These are phyloP conservation scores for Colletotrichum incanum DNA, from an alignment of 2,329 filamentous ascomycete species.

Conservation along the genomic window DNA sequence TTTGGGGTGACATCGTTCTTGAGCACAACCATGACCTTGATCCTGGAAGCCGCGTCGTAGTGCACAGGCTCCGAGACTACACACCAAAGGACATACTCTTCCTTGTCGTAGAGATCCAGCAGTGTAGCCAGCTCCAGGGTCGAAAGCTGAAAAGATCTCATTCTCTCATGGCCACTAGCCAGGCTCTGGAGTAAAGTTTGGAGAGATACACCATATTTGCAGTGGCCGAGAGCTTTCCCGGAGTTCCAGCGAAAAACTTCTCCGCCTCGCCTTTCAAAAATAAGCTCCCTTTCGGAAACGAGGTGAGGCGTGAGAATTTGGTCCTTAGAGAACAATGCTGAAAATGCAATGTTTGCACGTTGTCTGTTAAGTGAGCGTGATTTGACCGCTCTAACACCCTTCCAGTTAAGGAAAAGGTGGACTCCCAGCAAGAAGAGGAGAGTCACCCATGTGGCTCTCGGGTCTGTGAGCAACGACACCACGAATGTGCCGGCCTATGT, in stretches of 20 bases:
- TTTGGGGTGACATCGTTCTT: slow-evolving; percentile 27
- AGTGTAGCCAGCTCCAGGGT: slow-evolving; percentile 3
- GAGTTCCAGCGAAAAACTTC: slow-evolving; percentile 35
- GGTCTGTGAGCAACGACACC: slow-evolving; percentile 20
- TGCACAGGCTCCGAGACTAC: not conserved
- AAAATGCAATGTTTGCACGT: slow-evolving; percentile 35
- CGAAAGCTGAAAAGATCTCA: slow-evolving; percentile 24
- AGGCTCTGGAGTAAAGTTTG: slow-evolving; percentile 13
- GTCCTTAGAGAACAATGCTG: slow-evolving; percentile 17
- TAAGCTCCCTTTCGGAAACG: slow-evolving; percentile 23
- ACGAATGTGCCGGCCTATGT: slow-evolving; percentile 21
- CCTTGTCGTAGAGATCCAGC: slow-evolving; percentile 16
- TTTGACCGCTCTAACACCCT: slow-evolving; percentile 35
- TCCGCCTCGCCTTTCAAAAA: slow-evolving; percentile 33
- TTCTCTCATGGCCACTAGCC: not conserved
- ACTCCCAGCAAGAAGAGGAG: slow-evolving; percentile 22
- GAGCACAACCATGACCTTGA: slow-evolving; percentile 31
- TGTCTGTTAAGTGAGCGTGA: slow-evolving; percentile 35
- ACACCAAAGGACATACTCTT: slow-evolving; percentile 35
- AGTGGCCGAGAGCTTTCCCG: slow-evolving; percentile 16
- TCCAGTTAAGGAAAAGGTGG: slow-evolving; percentile 37
- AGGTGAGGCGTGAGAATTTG: slow-evolving; percentile 23
- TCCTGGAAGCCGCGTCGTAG: not conserved
- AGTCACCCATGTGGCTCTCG: slow-evolving; percentile 17
- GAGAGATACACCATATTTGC: slow-evolving; percentile 32